Evolutionary conservation across 2,329 filamentous ascomycete species (phyloP).

Genomic region (Diaporthe amygdali): DNA sequence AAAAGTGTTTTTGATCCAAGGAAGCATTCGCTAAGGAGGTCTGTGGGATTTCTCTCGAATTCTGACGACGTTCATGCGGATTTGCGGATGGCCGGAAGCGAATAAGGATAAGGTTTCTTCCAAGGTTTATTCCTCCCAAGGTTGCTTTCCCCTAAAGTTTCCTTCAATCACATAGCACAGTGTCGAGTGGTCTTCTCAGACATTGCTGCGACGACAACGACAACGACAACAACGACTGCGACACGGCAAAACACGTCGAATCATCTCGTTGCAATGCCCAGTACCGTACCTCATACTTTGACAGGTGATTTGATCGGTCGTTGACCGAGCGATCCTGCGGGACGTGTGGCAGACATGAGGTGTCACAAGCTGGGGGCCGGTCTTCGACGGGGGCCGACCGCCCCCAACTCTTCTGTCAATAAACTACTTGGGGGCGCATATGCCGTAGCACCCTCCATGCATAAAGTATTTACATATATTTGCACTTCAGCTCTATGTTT

Average conservation of each 20-base stretch:
- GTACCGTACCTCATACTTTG: not conserved
- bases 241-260: not conserved
- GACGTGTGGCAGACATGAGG: conserved; percentile 1
- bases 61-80: no score
- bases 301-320: not conserved
- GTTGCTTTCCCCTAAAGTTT: no score
- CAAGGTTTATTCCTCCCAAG: no score
- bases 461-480: no score
- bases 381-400: not conserved
- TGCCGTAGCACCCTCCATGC: not conserved
- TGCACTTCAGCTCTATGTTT: not conserved
- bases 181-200: no score
- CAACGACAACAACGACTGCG: not conserved
- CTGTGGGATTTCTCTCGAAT: no score
- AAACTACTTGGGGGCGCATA: conserved; percentile 4
- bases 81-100: no score
- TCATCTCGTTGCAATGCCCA: not conserved
- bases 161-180: no score
- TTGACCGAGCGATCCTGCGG: conserved; percentile 9
- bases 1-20: no score
- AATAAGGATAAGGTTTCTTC: no score
- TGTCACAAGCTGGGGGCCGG: conserved; percentile 7
- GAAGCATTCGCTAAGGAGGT: no score
- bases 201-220: no score
- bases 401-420: not conserved